A percentile compares a stretch with the other conserved stretches of the same genome.
Conservation (phyloP, 2,329 filamentous ascomycete species). For the Apiospora phragmitis region DNA sequence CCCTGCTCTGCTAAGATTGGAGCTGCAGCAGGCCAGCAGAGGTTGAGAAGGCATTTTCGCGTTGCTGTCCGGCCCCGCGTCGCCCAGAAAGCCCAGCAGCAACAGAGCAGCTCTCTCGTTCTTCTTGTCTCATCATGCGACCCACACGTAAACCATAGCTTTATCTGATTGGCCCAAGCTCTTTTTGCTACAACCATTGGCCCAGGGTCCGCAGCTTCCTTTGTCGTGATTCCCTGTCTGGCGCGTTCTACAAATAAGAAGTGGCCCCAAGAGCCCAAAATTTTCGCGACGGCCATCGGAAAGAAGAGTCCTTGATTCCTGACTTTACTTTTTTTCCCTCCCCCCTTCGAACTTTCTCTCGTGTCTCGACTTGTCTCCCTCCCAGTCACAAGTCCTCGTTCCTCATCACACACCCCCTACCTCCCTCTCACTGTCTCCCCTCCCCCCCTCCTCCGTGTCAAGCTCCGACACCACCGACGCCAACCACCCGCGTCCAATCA, state of each 20-base stretch:
- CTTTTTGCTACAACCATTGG: slow-evolving; percentile 13
- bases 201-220: slow-evolving; percentile 14
- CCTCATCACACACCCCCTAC: slow-evolving; percentile 16
- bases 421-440: slow-evolving; percentile 16
- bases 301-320: slow-evolving; percentile 31
- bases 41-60: not conserved
- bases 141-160: slow-evolving; percentile 1
- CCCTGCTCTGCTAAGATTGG: not conserved
- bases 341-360: slow-evolving; percentile 22
- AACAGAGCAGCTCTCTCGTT: not conserved
- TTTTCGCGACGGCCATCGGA: slow-evolving; percentile 36
- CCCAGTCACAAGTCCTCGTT: slow-evolving; percentile 17
- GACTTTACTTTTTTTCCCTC: slow-evolving; percentile 32
- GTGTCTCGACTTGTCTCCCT: slow-evolving; percentile 34
- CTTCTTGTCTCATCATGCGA: slow-evolving; percentile 14
- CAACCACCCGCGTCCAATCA: slow-evolving; percentile 17
- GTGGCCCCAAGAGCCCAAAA: slow-evolving; percentile 35
- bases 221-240: slow-evolving; percentile 13
- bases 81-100: not conserved
- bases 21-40: not conserved
- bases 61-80: not conserved
- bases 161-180: slow-evolving; percentile 8
- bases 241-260: slow-evolving; percentile 45
- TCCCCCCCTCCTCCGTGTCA: slow-evolving; percentile 29
- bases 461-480: slow-evolving; percentile 15